These are phyloP conservation scores for Chlorella sp. DNA, from an alignment of 139 green algal genomes.

Conservation along the genomic window DNA sequence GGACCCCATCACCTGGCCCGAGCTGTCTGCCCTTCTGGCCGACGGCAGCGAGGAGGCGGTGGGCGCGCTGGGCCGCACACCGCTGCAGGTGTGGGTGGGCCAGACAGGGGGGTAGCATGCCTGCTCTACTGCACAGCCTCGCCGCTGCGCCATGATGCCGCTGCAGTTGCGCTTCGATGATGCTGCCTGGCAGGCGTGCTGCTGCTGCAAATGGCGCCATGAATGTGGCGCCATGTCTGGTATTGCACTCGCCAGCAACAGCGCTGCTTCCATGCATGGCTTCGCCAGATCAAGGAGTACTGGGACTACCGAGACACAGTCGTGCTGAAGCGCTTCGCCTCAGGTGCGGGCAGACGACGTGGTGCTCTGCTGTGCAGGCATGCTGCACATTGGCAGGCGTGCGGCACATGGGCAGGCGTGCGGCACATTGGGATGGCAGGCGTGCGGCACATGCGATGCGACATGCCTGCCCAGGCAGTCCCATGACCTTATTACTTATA, in stretches of 20 bases:
- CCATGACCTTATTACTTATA: too few relatives aligned
- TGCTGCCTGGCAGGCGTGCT: not conserved
- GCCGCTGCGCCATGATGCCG: too few relatives aligned
- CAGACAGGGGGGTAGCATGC: not conserved
- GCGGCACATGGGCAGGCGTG: too few relatives aligned
- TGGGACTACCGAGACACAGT: not conserved
- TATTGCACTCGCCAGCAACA: not conserved
- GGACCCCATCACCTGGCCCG: constrained; percentile 2
- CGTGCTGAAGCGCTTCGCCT: not conserved
- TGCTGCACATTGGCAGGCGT: too few relatives aligned
- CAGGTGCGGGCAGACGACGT: not conserved
- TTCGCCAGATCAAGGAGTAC: not conserved
- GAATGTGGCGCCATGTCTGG: not conserved
- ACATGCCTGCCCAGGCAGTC: too few relatives aligned
- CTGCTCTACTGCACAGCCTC: too few relatives aligned
- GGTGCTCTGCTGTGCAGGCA: not conserved
- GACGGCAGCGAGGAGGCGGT: constrained; percentile 18
- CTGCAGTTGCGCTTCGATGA: too few relatives aligned
- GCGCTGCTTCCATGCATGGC: not conserved
- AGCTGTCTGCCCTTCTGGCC: not conserved
- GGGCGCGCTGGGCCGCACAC: constrained; percentile 11
- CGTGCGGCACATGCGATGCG: too few relatives aligned
- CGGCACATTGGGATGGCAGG: too few relatives aligned
- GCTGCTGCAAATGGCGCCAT: not conserved
- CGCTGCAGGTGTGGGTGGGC: not conserved